Conservation (phyloP, 306 rosid genomes). For the Cucumis hystrix region DNA sequence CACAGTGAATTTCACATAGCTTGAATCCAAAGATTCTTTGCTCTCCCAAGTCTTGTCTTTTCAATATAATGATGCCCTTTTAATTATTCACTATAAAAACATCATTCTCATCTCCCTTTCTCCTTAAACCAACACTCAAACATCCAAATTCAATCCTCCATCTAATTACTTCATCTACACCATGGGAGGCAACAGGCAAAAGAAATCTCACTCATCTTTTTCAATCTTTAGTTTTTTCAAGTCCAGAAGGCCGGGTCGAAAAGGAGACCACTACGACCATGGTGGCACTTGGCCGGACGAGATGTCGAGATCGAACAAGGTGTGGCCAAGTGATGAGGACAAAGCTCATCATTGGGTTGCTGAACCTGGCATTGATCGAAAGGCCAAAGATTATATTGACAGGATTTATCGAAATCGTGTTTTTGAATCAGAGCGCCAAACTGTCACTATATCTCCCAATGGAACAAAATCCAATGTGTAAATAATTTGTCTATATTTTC, state of each 20-base stretch:
- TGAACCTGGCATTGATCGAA: not conserved
- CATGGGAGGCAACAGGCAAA: not conserved
- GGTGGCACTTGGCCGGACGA: constrained; percentile 14
- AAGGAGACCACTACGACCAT: not conserved
- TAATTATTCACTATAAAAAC: not conserved
- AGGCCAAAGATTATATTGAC: not conserved
- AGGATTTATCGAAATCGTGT: not conserved
- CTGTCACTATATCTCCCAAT: not conserved
- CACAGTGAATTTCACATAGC: not conserved
- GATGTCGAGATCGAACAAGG: constrained; percentile 18
- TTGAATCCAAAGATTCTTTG: not conserved
- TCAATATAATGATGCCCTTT: too few relatives aligned
- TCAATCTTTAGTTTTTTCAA: constrained; percentile 51
- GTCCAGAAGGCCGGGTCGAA: constrained; percentile 15
- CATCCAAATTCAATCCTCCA: not conserved
- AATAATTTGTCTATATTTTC: not conserved
- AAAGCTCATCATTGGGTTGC: not conserved
- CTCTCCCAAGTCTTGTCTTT: too few relatives aligned
- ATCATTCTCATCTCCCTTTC: not conserved
- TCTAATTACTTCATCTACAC: not conserved
- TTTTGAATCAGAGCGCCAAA: not conserved
- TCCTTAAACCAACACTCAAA: not conserved
- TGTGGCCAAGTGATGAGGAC: constrained; percentile 29
- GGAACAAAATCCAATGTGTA: not conserved
- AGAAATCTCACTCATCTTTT: constrained; percentile 10